These are phyloP conservation scores for Gossypium herbaceum DNA, from an alignment of 345 rosid genomes.

Conservation along the genomic window DNA sequence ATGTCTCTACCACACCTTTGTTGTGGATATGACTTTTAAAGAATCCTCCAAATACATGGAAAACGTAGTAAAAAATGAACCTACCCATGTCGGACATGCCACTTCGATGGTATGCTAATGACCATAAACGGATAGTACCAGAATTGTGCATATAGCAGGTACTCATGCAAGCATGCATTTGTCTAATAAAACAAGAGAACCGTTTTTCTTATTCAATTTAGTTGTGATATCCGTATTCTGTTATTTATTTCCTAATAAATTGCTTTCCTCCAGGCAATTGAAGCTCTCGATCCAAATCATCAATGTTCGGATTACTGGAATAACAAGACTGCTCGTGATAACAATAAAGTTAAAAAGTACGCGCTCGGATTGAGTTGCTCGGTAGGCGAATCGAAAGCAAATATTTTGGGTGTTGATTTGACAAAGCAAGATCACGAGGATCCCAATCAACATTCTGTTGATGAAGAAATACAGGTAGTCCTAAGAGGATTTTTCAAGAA, in stretches of 20 bases:
- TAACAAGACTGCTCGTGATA: conserved; percentile 21
- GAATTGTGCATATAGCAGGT: neutral
- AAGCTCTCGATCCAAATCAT: conserved; percentile 77
- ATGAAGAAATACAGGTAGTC: conserved; percentile 30
- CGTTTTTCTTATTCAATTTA: neutral
- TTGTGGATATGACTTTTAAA: neutral
- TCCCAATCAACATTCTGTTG: conserved; percentile 25
- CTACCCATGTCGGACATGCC: neutral
- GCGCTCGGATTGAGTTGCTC: conserved; percentile 16
- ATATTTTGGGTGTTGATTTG: conserved; percentile 38
- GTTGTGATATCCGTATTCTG: neutral
- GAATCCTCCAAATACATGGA: neutral
- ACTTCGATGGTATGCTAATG: neutral
- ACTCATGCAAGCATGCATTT: neutral
- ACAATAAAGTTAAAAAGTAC: conserved; percentile 12
- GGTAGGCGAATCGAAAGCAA: conserved; percentile 13
- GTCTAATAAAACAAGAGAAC: neutral
- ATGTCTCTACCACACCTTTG: neutral
- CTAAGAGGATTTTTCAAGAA: conserved; percentile 47
- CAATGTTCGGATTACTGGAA: conserved; percentile 73
- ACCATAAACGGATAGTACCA: neutral
- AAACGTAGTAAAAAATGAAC: neutral
- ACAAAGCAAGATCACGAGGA: conserved; percentile 17
- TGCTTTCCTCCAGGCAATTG: conserved; percentile 50
- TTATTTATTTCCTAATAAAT: conserved; percentile 9